Conservation (phyloP, 2,329 filamentous ascomycete genomes). For the Neonectria neomacrospora region DNA sequence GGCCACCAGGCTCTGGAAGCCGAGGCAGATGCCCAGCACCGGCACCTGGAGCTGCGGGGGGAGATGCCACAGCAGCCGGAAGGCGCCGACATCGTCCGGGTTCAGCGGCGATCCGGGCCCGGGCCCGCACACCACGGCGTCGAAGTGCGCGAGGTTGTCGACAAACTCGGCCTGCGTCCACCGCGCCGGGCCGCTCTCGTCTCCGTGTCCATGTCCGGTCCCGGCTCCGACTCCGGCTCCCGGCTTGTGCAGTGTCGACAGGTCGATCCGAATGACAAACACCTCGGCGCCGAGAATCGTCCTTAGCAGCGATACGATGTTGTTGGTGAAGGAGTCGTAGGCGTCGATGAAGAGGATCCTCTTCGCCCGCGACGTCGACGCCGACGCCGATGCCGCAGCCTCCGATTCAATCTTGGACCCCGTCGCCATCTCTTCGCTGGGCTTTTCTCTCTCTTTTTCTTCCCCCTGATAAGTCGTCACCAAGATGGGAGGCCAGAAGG, state of each 20-base stretch:
- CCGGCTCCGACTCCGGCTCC: constrained; percentile 12
- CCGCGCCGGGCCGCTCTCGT: constrained; percentile 8
- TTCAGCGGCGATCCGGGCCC: constrained; percentile 85
- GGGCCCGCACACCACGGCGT: constrained; percentile 89
- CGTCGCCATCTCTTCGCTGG: constrained; percentile 33
- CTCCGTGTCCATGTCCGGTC: constrained; percentile 1
- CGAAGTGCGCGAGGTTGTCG: constrained; percentile 66
- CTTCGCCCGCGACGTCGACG: constrained; percentile 30
- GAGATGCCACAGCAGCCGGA: constrained; percentile 79
- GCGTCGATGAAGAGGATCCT: constrained; percentile 91
- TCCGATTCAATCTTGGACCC: constrained; percentile 31
- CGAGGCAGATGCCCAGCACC: constrained; percentile 87
- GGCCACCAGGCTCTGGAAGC: constrained; percentile 83
- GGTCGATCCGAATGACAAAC: constrained; percentile 54
- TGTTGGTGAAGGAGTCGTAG: constrained; percentile 97
- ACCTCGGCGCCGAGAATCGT: constrained; percentile 75
- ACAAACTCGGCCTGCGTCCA: constrained; percentile 59
- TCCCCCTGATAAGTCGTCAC: neutral
- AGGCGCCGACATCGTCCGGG: constrained; percentile 82
- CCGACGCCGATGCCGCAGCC: constrained; percentile 22
- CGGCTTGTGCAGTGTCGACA: constrained; percentile 60
- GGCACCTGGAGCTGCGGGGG: constrained; percentile 71
- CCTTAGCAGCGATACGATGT: constrained; percentile 85
- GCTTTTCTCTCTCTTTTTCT: neutral
- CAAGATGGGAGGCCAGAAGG: neutral